Evolutionary conservation across 345 rosid genomes (phyloP).

Genomic region (Clarkia xantiana): DNA sequence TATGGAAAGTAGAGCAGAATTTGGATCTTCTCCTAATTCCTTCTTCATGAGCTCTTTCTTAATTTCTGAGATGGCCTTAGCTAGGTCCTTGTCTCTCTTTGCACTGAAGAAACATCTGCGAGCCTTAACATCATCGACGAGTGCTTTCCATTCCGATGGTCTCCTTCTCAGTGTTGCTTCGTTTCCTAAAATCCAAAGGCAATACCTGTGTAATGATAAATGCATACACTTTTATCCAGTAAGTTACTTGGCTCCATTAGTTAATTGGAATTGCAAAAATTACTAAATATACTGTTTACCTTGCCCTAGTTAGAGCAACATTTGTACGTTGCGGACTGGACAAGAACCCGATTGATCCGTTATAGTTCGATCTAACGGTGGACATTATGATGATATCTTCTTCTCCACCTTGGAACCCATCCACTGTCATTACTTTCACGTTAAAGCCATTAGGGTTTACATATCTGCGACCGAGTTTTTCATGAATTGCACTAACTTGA

Average conservation of each 20-base stretch:
- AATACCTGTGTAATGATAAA: conserved; percentile 8
- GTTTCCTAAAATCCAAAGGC: conserved; percentile 20
- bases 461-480: conserved; percentile 8
- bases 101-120: conserved; percentile 12
- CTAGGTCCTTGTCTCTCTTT: not conserved
- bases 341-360: conserved; percentile 16
- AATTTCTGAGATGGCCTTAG: not conserved
- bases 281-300: conserved; percentile 5
- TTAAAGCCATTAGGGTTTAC: conserved; percentile 1
- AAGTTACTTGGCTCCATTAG: no score
- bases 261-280: no score
- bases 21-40: not conserved
- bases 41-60: no score
- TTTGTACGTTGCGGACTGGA: conserved; percentile 13
- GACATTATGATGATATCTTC: conserved; percentile 18
- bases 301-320: conserved; percentile 24
- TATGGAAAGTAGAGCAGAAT: no score
- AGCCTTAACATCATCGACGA: conserved; percentile 12
- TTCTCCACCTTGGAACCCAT: conserved; percentile 22
- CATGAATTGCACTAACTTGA: conserved; percentile 13
- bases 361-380: conserved; percentile 14
- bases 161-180: conserved; percentile 9
- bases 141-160: conserved; percentile 11
- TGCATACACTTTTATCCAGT: no score
- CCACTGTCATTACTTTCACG: conserved; percentile 17